Evolutionary conservation across 495 filamentous ascomycete species (phyloP).

Genomic region (Aspergillus indologenus): DNA sequence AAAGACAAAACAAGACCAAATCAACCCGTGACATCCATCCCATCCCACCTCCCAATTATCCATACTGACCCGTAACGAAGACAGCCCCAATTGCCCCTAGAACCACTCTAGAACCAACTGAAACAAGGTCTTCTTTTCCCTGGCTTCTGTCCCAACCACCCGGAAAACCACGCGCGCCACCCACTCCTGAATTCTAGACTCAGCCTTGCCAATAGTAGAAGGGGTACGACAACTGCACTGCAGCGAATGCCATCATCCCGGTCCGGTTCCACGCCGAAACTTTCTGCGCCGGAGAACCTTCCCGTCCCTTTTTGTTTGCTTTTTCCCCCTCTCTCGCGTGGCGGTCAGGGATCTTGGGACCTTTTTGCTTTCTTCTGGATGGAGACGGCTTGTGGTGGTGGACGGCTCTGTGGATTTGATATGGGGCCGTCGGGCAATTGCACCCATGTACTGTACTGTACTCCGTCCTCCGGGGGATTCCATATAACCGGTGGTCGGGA

Average conservation of each 20-base stretch:
- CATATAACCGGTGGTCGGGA: too few relatives aligned
- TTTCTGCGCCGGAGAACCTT: too few relatives aligned
- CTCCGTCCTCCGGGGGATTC: too few relatives aligned
- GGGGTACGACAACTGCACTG: not conserved
- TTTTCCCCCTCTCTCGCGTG: slow-evolving; percentile 23
- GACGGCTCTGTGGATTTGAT: too few relatives aligned
- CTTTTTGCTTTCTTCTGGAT: slow-evolving; percentile 2
- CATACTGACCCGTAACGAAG: not conserved
- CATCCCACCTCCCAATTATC: too few relatives aligned
- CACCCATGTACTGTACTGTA: too few relatives aligned
- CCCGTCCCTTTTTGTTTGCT: too few relatives aligned
- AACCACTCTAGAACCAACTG: not conserved
- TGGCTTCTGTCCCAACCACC: not conserved
- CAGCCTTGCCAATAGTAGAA: slow-evolving; percentile 8
- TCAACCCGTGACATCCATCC: too few relatives aligned
- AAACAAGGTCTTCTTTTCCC: not conserved
- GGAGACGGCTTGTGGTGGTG: not conserved
- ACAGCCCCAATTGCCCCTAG: not conserved
- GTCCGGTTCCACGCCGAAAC: not conserved
- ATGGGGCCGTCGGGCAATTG: not conserved
- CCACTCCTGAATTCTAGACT: slow-evolving; percentile 1
- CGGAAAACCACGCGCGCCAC: not conserved
- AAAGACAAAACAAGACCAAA: not conserved
- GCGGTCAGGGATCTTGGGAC: slow-evolving; percentile 35
- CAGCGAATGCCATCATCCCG: slow-evolving; percentile 10